A percentile compares a stretch with the other conserved stretches of the same genome.
Evolutionary conservation across 2,329 filamentous ascomycete genomes (phyloP).

Genomic region (Colletotrichum theobromicola): DNA sequence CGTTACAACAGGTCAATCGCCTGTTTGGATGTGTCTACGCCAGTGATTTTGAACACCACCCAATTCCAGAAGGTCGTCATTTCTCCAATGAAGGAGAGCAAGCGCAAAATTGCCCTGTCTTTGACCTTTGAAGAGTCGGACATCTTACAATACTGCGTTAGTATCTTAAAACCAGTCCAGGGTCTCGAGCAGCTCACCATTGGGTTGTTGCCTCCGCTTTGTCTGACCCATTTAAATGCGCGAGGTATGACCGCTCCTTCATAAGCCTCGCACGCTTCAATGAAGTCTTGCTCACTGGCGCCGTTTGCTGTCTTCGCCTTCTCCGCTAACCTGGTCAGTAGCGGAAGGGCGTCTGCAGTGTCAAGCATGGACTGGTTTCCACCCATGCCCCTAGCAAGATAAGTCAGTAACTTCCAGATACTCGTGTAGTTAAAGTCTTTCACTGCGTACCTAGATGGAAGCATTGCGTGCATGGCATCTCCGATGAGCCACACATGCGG

Average conservation of each 20-base stretch:
- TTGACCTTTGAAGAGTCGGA: neutral
- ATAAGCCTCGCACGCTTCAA: neutral
- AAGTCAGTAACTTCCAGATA: neutral
- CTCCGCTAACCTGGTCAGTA: neutral
- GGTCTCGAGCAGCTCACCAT: neutral
- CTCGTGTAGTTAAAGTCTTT: fast-evolving
- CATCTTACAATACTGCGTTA: neutral
- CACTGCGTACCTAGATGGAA: neutral
- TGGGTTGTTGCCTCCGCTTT: neutral
- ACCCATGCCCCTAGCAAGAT: neutral
- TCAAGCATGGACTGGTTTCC: neutral
- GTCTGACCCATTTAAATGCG: neutral
- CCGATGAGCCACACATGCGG: neutral
- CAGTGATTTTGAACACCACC: neutral
- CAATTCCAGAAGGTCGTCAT: neutral
- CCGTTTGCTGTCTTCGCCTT: neutral
- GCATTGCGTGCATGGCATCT: neutral
- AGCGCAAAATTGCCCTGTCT: neutral
- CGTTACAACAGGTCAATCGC: neutral
- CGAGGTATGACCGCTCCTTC: neutral
- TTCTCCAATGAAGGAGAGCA: neutral
- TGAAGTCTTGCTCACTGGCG: neutral
- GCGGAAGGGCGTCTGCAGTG: neutral
- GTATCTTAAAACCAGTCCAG: too few relatives aligned
- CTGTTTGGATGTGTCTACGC: neutral